Evolutionary conservation across 495 filamentous ascomycete genomes (phyloP).

Genomic region (Trichoderma virens): DNA sequence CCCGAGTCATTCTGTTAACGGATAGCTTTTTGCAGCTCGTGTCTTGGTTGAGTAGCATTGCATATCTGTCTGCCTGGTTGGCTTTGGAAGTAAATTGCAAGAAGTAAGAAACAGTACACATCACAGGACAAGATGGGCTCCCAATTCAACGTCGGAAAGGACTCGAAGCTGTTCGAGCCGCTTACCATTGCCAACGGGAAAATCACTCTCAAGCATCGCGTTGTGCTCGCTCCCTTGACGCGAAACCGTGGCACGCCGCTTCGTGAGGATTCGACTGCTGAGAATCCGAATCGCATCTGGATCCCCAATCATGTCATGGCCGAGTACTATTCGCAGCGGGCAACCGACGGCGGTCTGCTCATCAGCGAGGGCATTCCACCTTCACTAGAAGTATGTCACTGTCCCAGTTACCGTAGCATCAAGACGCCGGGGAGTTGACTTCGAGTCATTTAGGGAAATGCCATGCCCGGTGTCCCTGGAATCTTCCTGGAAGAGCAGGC

Average conservation of each 20-base stretch:
- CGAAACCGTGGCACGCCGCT: conserved; percentile 38
- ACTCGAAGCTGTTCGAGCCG: conserved; percentile 43
- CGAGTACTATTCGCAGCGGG: conserved; percentile 49
- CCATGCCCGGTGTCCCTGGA: conserved; percentile 42
- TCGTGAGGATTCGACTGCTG: conserved; percentile 9
- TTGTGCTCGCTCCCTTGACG: conserved; percentile 50
- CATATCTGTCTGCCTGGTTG: too few species aligned
- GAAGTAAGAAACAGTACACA: too few species aligned
- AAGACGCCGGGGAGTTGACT: too few species aligned
- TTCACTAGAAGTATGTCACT: conserved; percentile 37
- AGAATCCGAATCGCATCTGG: conserved; percentile 11
- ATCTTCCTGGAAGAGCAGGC: conserved; percentile 41
- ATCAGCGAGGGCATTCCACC: conserved; percentile 50
- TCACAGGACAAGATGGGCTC: conserved; percentile 7
- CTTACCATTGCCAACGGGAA: conserved; percentile 35
- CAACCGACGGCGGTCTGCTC: conserved; percentile 45
- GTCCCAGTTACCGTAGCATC: too few species aligned
- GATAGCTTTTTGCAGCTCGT: too few species aligned
- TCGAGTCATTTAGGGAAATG: neutral
- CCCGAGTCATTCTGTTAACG: too few species aligned
- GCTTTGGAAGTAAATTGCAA: too few species aligned
- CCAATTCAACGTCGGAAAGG: neutral
- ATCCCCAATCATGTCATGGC: conserved; percentile 25
- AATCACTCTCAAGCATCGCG: conserved; percentile 44
- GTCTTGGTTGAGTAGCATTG: too few species aligned